A percentile compares a stretch with the other conserved stretches of the same genome.
Conservation (phyloP, 805 yeast species). For the Suhomyces vadensis region DNA sequence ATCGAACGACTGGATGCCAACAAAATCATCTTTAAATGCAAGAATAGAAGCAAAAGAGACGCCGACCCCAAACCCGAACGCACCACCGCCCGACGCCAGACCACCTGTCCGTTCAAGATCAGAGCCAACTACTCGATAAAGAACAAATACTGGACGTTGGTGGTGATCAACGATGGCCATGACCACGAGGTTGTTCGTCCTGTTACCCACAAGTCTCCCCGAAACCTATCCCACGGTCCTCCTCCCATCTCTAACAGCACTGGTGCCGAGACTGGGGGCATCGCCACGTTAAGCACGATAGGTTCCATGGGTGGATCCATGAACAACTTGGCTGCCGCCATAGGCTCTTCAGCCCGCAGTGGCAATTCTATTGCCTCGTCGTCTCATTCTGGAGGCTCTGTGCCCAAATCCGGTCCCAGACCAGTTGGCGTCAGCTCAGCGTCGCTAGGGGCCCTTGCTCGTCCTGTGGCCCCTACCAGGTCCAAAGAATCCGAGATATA, state of each 20-base stretch:
- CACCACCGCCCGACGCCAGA: conserved; percentile 20
- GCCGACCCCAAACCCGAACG: conserved; percentile 14
- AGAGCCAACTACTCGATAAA: conserved; percentile 61
- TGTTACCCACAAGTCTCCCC: conserved; percentile 3
- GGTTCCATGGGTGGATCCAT: neutral
- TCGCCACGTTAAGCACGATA: no score
- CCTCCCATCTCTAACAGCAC: neutral
- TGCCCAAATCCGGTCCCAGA: no score
- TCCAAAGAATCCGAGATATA: neutral
- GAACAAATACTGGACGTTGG: conserved; percentile 57
- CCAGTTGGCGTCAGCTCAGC: no score
- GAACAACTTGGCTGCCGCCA: no score
- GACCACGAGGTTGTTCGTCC: conserved; percentile 44
- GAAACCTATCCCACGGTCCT: neutral
- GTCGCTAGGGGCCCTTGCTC: no score
- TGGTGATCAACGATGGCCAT: conserved; percentile 59
- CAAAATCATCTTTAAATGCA: conserved; percentile 64
- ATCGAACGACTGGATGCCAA: conserved; percentile 63
- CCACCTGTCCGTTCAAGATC: conserved; percentile 62
- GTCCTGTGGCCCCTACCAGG: neutral
- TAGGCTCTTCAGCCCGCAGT: no score
- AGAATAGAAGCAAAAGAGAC: conserved; percentile 25
- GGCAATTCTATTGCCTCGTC: no score
- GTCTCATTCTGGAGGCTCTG: neutral
- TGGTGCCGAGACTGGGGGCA: neutral